A percentile compares a stretch with the other conserved stretches of the same genome.
Conservation (phyloP, 371 early-diverging fungal genomes). For the Mucor piriformis region DNA sequence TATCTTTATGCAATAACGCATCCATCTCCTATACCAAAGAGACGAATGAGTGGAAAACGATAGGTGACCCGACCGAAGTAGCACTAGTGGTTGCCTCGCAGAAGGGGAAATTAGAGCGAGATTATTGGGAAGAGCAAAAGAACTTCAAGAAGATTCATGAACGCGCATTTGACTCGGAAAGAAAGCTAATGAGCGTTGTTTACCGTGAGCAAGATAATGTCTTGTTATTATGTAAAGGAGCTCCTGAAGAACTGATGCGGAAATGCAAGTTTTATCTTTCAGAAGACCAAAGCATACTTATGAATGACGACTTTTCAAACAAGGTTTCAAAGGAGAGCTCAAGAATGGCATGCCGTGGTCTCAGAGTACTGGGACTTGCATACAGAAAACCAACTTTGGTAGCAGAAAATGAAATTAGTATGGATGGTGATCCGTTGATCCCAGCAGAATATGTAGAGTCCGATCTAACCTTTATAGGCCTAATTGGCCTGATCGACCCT, state of each 20-base stretch:
- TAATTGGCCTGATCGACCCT: slow-evolving; percentile 93
- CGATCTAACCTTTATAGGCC: slow-evolving; percentile 80
- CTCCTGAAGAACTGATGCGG: slow-evolving; percentile 85
- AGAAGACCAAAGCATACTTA: slow-evolving; percentile 12
- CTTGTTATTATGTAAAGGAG: slow-evolving; percentile 92
- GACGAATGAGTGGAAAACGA: slow-evolving; percentile 65
- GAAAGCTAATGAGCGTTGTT: slow-evolving; percentile 88
- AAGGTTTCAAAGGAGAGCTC: slow-evolving; percentile 35
- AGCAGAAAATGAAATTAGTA: no score
- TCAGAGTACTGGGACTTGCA: no score
- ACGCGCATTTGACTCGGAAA: slow-evolving; percentile 79
- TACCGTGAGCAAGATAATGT: slow-evolving; percentile 49
- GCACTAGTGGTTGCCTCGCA: slow-evolving; percentile 64
- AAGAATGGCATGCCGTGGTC: no score
- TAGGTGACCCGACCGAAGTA: slow-evolving; percentile 87
- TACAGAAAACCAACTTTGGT: background rate
- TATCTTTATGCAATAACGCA: slow-evolving; percentile 73
- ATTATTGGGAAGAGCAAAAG: slow-evolving; percentile 26
- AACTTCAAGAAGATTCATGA: slow-evolving; percentile 49
- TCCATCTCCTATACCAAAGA: slow-evolving; percentile 59
- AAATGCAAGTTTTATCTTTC: slow-evolving; percentile 67
- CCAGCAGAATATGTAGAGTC: slow-evolving; percentile 52
- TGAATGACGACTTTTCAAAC: slow-evolving; percentile 70
- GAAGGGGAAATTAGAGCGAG: slow-evolving; percentile 51
- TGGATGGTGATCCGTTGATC: no score